Percentiles rank a stretch among this genome's conserved stretches.
Conservation (phyloP, 352 stramenopile species). For the Globisporangium mamillatum region DNA sequence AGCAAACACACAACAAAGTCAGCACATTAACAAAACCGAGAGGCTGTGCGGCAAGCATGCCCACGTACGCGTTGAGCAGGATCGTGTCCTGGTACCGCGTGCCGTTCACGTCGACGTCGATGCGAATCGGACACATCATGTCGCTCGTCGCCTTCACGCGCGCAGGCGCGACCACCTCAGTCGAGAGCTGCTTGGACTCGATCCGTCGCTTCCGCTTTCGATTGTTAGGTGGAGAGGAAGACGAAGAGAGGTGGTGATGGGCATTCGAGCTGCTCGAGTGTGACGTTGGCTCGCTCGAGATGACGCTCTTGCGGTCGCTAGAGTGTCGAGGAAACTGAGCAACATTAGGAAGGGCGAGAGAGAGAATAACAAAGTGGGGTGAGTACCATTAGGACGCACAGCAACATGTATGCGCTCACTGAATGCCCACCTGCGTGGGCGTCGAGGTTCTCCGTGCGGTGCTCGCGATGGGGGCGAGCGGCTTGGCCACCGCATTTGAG, state of each 20-base stretch:
- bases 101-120: constrained; percentile 76
- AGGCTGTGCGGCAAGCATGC: not conserved
- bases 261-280: not conserved
- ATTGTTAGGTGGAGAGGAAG: constrained; percentile 13
- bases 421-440: constrained; percentile 33
- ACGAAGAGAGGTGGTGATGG: not conserved
- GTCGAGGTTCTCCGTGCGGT: constrained; percentile 36
- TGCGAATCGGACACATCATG: constrained; percentile 65
- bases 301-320: constrained; percentile 36
- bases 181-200: constrained; percentile 39
- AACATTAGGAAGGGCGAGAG: not conserved
- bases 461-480: constrained; percentile 31
- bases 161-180: not conserved
- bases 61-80: constrained; percentile 54
- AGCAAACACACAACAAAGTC: not conserved
- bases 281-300: constrained; percentile 15
- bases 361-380: not conserved
- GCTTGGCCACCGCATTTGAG: constrained; percentile 23
- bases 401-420: not conserved
- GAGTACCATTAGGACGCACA: not conserved
- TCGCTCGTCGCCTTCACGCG: constrained; percentile 26
- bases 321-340: constrained; percentile 35
- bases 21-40: not conserved
- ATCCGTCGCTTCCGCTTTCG: constrained; percentile 66
- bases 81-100: constrained; percentile 78